Percentiles rank a stretch among this genome's conserved stretches.
Evolutionary conservation across 192 early-diverging fungal genomes (phyloP).

Genomic region (Pecoramyces ruminantium): DNA sequence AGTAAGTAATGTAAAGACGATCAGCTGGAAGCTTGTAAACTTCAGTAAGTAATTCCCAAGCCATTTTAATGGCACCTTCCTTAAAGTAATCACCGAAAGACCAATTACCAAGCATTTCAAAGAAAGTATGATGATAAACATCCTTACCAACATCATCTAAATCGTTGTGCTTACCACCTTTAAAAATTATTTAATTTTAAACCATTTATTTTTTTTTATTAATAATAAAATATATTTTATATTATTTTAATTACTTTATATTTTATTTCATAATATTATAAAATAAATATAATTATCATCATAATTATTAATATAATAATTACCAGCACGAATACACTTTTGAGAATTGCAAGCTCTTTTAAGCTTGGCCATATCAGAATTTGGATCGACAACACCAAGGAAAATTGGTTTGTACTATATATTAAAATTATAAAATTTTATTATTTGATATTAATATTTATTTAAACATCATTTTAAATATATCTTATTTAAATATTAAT

Average conservation of each 20-base stretch:
- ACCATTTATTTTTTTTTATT: no score
- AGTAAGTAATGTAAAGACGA: conserved; percentile 91
- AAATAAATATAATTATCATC: conserved; percentile 1
- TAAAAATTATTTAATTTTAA: no score
- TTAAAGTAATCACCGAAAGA: conserved; percentile 99
- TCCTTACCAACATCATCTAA: conserved; percentile 97
- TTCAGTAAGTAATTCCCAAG: conserved; percentile 82
- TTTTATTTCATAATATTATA: not conserved
- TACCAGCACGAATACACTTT: conserved; percentile 97
- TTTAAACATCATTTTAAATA: no score
- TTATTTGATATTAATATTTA: no score
- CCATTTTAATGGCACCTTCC: conserved; percentile 77
- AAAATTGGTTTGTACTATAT: conserved; percentile 88
- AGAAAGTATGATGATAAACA: conserved; percentile 98
- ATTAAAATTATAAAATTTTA: no score
- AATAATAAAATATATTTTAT: not conserved
- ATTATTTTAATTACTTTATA: not conserved
- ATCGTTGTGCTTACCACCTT: conserved; percentile 97
- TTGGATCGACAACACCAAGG: conserved; percentile 85
- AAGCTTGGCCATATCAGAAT: conserved; percentile 76
- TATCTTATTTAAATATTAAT: no score
- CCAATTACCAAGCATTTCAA: conserved; percentile 99
- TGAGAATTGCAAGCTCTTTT: conserved; percentile 88
- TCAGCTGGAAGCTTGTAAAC: conserved; percentile 67
- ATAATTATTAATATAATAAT: not conserved